phyloP scores from a whole-genome alignment of 75 land plant genomes.

The Cunninghamia lanceolata region DNA sequence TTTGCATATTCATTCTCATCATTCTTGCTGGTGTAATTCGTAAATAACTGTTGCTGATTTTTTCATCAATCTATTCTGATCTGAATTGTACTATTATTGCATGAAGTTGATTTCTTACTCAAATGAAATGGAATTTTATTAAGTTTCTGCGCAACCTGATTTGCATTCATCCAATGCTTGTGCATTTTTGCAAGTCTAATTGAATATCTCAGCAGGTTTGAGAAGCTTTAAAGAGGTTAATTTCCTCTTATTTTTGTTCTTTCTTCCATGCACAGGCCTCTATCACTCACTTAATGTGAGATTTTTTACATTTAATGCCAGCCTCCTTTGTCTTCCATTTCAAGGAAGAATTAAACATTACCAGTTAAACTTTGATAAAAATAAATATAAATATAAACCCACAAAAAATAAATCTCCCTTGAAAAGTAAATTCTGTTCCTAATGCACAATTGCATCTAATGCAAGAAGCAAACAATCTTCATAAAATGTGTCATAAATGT shows the following conservation, averaged over 20 bases:
- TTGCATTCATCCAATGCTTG: too few relatives aligned
- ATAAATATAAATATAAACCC: background rate
- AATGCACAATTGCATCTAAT: background rate
- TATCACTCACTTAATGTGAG: background rate
- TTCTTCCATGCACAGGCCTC: background rate
- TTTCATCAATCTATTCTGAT: background rate
- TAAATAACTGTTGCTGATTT: background rate
- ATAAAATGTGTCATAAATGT: background rate
- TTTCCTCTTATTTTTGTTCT: background rate
- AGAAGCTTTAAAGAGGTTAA: background rate
- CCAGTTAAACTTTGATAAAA: background rate
- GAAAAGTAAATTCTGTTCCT: background rate
- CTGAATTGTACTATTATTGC: too few relatives aligned
- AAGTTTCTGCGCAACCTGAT: too few relatives aligned
- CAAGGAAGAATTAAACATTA: background rate
- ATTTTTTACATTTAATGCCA: background rate
- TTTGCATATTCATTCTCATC: too few relatives aligned
- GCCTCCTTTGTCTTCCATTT: background rate
- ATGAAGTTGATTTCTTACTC: too few relatives aligned
- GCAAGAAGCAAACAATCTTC: too few relatives aligned
- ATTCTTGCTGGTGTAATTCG: too few relatives aligned
- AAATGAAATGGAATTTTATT: too few relatives aligned
- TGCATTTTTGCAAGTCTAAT: background rate
- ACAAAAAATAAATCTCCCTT: background rate
- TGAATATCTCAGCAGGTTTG: background rate